Evolutionary conservation across 176 grass and related monocot species (phyloP), one percentile per base, ranked within the genome.

Genomic region (Carex pumila): DNA sequence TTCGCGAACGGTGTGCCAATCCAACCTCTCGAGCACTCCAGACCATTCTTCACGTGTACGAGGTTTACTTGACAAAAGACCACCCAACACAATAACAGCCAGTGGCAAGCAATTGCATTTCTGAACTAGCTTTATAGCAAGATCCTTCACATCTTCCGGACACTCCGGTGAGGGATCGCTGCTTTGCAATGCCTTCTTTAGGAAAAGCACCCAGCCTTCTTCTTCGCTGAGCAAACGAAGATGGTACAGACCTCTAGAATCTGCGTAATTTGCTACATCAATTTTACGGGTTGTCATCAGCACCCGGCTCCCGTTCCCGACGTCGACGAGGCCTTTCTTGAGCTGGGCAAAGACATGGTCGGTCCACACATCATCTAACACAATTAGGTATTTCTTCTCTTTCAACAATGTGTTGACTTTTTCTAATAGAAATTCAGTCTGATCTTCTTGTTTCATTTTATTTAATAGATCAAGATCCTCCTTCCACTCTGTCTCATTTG

Each of bases 331-430:
- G 47, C 56, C 57, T 0, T 17, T 15, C 19, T 65, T 6, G 6
- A 64, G 57, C 36, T 34, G 19, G 43, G 21, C 11, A 49, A 43
- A 79, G 1, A 64, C 58, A 3, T 79, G 12, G 3, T 49, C 49
- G 1, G 12, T 31, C 84, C 84, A 85, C 9, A 79, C 39, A 32
- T 85, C 84, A 52, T 85, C 84, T 45, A 85, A 31, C 18, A 85
- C 71, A 9, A 85, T 62, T 45, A 85, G 12, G 39, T 79, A 85
- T 31, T 54, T 85, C 29, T 43, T 62, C n/a, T 47, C 5, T 47
- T 55, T 77, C 37, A 85, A 76, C 25, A 5, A 63, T 29, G 61
- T 3, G 49, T 29, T 18, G 34, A 85, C 14, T 54, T 85, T 19
- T 8, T 2, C 12, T 29, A 77, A 3, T 53, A 74, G 19, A 18